Base-by-base conservation (phyloP, 192 early-diverging fungal genomes). In the Entomortierella parvispora region DNA sequence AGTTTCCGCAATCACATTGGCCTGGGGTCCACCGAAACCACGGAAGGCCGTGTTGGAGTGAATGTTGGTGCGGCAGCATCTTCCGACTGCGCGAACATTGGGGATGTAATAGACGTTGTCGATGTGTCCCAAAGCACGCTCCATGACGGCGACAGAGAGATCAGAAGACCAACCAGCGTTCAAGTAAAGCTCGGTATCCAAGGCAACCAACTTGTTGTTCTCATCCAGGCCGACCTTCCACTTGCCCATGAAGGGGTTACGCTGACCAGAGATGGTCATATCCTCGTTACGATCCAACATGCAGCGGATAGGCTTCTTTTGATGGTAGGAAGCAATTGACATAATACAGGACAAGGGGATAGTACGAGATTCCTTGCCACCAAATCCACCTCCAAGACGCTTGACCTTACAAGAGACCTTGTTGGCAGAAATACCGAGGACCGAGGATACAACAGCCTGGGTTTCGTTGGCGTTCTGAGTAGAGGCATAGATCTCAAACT, bases 311-410 rank as follows among this genome's bases (percentile, higher is more conserved):
- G 95, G 89, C 23, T 66, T 71, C 25, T 80, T 72, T 5, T 85
- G 80, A 46, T 94, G 90, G 58, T 90, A 80, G 2, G 93, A 86
- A 8, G 89, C 93, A 49, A 95, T 84, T 2, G 92, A 84, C 31
- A 92, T 72, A 31, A 86, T 88, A 10, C 88, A 84, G 26, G 88
- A 58, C 18, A 96, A 67, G 45, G 87, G 84, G 23, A 86, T 83
- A 3, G 90, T 85, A n/a, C 93, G 84, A 44, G 86, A 84, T 61
- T 90, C 86, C 57, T 91, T 92, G 54, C 92, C 95, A 55, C 95
- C 95, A 71, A 96, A 96, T 15, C 93, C 95, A 46, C 95, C 95
- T 57, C 95, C 95, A 47, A 96, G 65, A 48, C 95, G 89, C 84
- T 94, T 95, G 50, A 94, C 92, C 37, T 89, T 89, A 71, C 87